Percentiles rank a stretch among this genome's conserved stretches.
phyloP scores from a whole-genome alignment of 177 flowering plant genomes.

The Tripterygium wilfordii region DNA sequence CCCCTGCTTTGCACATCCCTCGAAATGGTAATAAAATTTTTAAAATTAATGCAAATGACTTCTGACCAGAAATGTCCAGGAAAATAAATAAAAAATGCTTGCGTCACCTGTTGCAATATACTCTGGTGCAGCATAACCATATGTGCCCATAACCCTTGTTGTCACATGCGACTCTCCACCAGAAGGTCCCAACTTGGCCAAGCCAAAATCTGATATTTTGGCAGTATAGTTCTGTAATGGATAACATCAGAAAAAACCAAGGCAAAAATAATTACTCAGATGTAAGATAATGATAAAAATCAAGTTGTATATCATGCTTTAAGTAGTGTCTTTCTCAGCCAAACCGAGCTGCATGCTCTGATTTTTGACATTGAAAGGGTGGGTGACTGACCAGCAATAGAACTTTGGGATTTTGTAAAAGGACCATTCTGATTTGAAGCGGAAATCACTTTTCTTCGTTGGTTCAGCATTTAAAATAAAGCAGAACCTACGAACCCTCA shows the following conservation, averaged over 20 bases:
- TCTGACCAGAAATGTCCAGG: no score
- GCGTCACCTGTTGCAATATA: constrained; percentile 69
- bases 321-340: no score
- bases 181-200: constrained; percentile 63
- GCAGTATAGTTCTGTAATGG: constrained; percentile 41
- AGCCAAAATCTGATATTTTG: constrained; percentile 70
- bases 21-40: no score
- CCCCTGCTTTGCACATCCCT: no score
- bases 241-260: not conserved
- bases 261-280: not conserved
- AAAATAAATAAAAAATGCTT: no score
- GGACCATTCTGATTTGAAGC: no score
- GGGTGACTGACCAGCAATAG: no score
- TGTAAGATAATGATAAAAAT: not conserved
- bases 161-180: constrained; percentile 57
- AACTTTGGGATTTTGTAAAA: no score
- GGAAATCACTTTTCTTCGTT: not conserved
- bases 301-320: no score
- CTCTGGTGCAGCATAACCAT: constrained; percentile 77
- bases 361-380: no score
- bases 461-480: not conserved
- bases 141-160: constrained; percentile 69
- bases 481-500: not conserved
- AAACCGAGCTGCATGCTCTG: no score
- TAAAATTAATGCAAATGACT: no score